Base-by-base conservation (phyloP, 257 asterid genomes). In the Solanum verrucosum region DNA sequence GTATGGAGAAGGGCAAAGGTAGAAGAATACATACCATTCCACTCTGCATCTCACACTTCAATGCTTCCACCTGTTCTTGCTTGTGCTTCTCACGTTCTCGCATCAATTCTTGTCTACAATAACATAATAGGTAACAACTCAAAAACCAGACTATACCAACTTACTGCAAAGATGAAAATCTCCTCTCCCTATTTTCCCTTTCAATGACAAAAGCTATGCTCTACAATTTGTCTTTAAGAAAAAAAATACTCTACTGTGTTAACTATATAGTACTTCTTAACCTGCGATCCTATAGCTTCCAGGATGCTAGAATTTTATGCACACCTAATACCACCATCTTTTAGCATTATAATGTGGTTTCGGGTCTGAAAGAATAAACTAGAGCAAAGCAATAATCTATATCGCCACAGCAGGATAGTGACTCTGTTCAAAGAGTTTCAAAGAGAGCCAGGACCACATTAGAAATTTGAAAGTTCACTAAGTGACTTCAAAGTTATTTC, bases 11-110 rank as follows among this genome's bases (percentile, higher is more conserved):
- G 82, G 34, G 15, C 18, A 60, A 34, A 6, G 84, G 68, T 18
- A 78, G 75, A 49, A 83, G 84, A 34, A 84, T 70, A 60, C 67
- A 77, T 93, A 95, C 99, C 98, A 95, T 93, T 93, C 99, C 99
- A 90, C 96, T 90, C 93, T 93, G 98, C 99, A 97, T 97, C 21
- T 96, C 89, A 9, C 85, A 87, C 95, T 92, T 93, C 93, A 97
- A 91, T 13, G 93, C 94, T 91, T 93, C 97, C 90, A 96, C 95
- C 91, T 96, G 92, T 84, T 92, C 92, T 91, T 96, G 95, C 92
- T 95, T 96, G 14, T 92, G 98, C 86, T 87, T 94, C 91, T 97
- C 99, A 88, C 99, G 98, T 86, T 91, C 96, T 83, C 73, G 92
- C 92, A 91, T 92, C 88, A 95, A 86, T 92, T 96, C 99, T 91